Percentiles rank a stretch among this genome's conserved stretches.
Conservation (phyloP, 257 asterid species). For the Salvia splendens region DNA sequence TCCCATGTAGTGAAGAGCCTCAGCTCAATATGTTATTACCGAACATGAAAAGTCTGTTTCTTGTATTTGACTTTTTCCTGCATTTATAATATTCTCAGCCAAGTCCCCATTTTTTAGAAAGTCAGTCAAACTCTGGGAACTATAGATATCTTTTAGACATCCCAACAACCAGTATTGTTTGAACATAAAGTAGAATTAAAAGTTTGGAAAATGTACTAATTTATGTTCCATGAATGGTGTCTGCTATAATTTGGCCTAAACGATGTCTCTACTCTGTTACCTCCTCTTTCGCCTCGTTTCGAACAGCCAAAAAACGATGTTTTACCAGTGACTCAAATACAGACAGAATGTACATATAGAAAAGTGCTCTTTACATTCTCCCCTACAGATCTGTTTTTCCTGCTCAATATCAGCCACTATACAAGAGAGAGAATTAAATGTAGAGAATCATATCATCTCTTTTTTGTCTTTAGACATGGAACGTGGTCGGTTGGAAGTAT, state of each 20-base stretch:
- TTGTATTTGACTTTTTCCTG: background rate
- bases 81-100: background rate
- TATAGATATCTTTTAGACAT: too few species aligned
- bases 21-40: background rate
- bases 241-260: too few species aligned
- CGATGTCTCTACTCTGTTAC: background rate
- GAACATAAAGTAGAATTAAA: too few species aligned
- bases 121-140: too few species aligned
- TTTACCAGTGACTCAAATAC: constrained; percentile 13
- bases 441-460: constrained; percentile 19
- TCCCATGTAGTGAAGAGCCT: constrained; percentile 21
- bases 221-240: too few species aligned
- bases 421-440: constrained; percentile 21
- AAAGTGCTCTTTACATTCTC: background rate
- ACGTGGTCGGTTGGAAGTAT: constrained; percentile 32
- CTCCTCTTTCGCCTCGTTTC: background rate
- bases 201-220: too few species aligned
- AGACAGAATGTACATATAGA: constrained; percentile 22
- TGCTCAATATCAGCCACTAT: constrained; percentile 22
- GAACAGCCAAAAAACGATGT: background rate
- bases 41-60: background rate
- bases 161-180: too few species aligned
- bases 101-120: background rate
- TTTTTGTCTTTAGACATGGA: constrained; percentile 23
- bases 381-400: constrained; percentile 21